Evolutionary conservation across 306 rosid genomes (phyloP), one percentile per base, ranked within the genome.

Genomic region (Castanea crenata): DNA sequence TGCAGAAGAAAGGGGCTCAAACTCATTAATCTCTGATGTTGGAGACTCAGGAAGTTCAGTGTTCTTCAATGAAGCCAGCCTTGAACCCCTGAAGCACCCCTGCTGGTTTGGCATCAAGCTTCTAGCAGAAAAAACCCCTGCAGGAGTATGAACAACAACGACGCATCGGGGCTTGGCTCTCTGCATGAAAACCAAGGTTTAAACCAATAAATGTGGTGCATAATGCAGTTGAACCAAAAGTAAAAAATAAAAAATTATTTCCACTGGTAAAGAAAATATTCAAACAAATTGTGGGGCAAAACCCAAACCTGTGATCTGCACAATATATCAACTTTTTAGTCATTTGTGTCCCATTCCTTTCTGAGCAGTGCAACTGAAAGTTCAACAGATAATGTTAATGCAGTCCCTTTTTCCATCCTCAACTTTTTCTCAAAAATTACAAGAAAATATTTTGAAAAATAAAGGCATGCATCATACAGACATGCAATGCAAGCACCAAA

Each of bases 231-330:
- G 35, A 78, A 63, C 54, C 54, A 49, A 41, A 51, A 41, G 46
- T 16, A 27, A 49, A 72, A 55, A 18, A 13, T n/a, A 5, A 16
- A 16, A 1, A 15, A 20, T 8, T 0, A 16, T 35, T 49, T 41
- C 46, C 35, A 25, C 23, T 54, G 76, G 32, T 16, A 38, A 55
- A 44, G 76, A 41, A 34, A 5, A 31, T n/a, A 31, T 3, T 6
- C 12, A 72, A 85, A 61, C 75, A 68, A 57, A 69, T 31, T 54
- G 35, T 6, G 75, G 71, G 74, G 16, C 25, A 68, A 49, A 72
- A 73, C n/a, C 59, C 90, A 76, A 81, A 93, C 99, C 99, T 91
- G 89, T 95, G 99, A 81, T 85, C 80, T 34, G 94, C 87, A 80
- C 99, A 95, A 78, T 85, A 95, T 85, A 95, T 90, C 70, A 86